Evolutionary conservation across 805 yeast genomes (phyloP), one percentile per base, ranked within the genome.

Genomic region (Candida odintsovae): DNA sequence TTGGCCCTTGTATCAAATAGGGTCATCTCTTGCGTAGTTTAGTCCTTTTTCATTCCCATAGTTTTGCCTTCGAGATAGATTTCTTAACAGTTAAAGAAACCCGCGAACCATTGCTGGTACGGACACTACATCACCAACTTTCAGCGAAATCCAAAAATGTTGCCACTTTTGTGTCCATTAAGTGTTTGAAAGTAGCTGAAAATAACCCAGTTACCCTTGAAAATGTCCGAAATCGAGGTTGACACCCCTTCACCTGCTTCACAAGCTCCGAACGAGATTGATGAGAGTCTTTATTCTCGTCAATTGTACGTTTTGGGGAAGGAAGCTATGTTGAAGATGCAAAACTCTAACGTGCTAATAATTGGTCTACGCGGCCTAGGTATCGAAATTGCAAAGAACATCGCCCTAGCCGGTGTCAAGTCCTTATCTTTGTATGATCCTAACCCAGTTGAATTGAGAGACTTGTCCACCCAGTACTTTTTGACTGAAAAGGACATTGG

Each of bases 281-380:
- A 94, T 65, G 99, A 94, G 73, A 76, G 95, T 48, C 77, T 94
- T 56, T 94, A 94, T 75, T 90, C 98, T 36, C 88, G 99, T 66
- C 99, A 94, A 71, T 78, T 94, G 67, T 89, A 92, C 59, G 99
- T 94, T 44, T 70, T 94, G 54, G 99, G 99, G 51, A 90, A 88
- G 59, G 99, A 94, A 55, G 99, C 99, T 44, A 94, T 94, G 99
- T 73, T 90, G 58, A 87, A 89, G 66, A 87, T 94, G 97, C 96
- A 90, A 59, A 76, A 79, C 54, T 90, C 98, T 22, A 89, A 86
- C 58, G 97, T 94, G n/a, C 77, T 94, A 42, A 75, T 94, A 41
- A 79, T 90, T 52, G 99, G 99, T 4, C 71, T 92, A 47, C 83
- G 81, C 62, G 99, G 99, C 41, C 72, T 94, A 41, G 99, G 99